Base-by-base conservation (phyloP, 148 eudicot genomes). In the Chenopodium suecicum region DNA sequence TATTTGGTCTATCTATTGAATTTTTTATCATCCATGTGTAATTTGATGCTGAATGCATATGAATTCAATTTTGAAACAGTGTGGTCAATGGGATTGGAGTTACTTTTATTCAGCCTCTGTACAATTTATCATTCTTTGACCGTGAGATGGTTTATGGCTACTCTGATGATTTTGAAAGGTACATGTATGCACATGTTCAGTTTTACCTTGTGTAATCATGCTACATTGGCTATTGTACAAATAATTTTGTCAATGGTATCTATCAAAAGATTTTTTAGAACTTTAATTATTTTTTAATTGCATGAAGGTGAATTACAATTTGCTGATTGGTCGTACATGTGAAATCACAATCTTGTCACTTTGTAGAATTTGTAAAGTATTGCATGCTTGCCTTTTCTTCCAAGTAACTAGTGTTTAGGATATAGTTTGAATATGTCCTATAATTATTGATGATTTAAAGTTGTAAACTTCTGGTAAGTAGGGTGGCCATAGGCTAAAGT, bases 81-180 rank as follows among this genome's bases (percentile, higher is more conserved):
- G 93, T 90, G 65, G 85, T 92, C 63, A 34, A 81, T 81, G 93
- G 93, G 70, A 89, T 92, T 79, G 93, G 89, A 81, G 88, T 90
- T 52, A 92, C 95, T 82, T 92, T 92, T 66, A 88, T 92, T 77
- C 82, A 92, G 80, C 93, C 95, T 79, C 70, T 92, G 70, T 52
- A 83, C 80, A 86, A 87, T 74, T 87, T 92, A 44, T 86, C 95
- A 52, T 89, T 90, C 58, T 92, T 92, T 79, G 80, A 84, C 82
- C 83, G 82, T 46, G 91, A 90, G 81, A 88, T 65, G 75, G 82
- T 92, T 70, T 89, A 92, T 74, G 95, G 95, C 22, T 88, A 85
- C 85, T 34, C 93, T 25, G 84, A 92, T 76, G 93, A 92, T 82
- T 90, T 92, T 83, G 95, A 92, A 78, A 84, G 95, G 95, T 90